Conservation (phyloP, 495 filamentous ascomycete genomes). For the Hypoxylon rickii region DNA sequence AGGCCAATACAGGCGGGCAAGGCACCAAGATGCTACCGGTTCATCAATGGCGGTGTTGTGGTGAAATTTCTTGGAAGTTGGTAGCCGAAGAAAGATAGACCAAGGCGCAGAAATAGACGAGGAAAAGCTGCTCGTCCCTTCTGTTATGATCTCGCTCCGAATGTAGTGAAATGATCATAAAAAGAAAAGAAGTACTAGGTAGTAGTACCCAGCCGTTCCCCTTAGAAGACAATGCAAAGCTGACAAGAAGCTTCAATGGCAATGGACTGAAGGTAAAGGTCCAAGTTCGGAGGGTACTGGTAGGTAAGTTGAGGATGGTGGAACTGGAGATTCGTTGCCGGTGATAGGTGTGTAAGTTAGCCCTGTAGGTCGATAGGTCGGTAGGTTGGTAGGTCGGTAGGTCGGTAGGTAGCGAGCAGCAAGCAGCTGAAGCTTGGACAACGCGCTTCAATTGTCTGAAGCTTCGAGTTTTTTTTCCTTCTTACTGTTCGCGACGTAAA, state of each 20-base stretch:
- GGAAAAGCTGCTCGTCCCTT: not conserved
- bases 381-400: too few species aligned
- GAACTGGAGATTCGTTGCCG: slow-evolving; percentile 1
- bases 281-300: too few species aligned
- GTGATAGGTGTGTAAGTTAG: not conserved
- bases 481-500: slow-evolving; percentile 23
- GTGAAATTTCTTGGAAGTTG: slow-evolving; percentile 1
- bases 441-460: slow-evolving; percentile 14
- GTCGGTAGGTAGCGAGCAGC: not conserved
- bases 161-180: too few species aligned
- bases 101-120: not conserved
- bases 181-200: too few species aligned
- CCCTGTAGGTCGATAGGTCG: too few species aligned
- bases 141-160: too few species aligned
- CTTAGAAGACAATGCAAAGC: too few species aligned
- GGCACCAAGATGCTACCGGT: slow-evolving; percentile 33
- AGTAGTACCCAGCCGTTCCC: too few species aligned
- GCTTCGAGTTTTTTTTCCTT: slow-evolving; percentile 14
- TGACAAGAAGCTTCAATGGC: not conserved
- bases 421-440: slow-evolving; percentile 11
- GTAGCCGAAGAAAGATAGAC: slow-evolving; percentile 4
- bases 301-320: slow-evolving; percentile 1
- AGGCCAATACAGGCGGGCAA: slow-evolving; percentile 47
- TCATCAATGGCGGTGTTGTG: slow-evolving; percentile 36
- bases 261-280: not conserved